Base-by-base conservation (phyloP, 495 filamentous ascomycete genomes). In the Usnea hakonensis region DNA sequence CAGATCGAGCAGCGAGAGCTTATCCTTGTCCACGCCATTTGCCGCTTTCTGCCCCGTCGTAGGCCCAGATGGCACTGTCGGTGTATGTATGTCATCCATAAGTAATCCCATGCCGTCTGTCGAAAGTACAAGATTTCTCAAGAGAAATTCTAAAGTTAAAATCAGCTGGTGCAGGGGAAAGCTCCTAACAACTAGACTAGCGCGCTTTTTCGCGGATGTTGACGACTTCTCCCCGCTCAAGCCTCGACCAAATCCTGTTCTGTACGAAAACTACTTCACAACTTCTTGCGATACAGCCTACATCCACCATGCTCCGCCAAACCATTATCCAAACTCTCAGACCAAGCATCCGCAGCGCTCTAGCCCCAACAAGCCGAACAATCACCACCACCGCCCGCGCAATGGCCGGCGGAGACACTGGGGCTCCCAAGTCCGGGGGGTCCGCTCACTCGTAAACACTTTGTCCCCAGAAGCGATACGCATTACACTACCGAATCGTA, bases 71-170 rank as follows among this genome's bases (percentile, higher is more conserved):
- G 85, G 81, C 64, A 91, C 81, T 36, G 86, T 90, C 11, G 88
- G 87, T 60, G 88, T 84, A 72, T 90, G 87, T 57, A 91, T 81
- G 65, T 85, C 82, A 71, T 85, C 84, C 87, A 90, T 90, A 61
- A 62, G 69, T 33, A 79, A 72, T 53, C 76, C 76, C 75, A 76
- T 80, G 58, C 14, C 28, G 56, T 37, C 44, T 46, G 13, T 23
- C 52, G 26, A 32, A 21, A 19, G 23, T 54, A 23, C 21, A 38
- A 55, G 2, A n/a, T 1, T 30, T 43, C 46, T 8, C 11, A n/a
- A 41, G 28, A 32, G 32, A 40, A 26, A 43, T 41, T 16, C n/a
- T 14, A 32, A 35, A 41, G 14, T 14, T 41, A 13, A 6, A 32
- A 33, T 59, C n/a, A 21, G 41, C 14, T 32, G 16, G 26, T 19